Conservation (phyloP, 352 stramenopile genomes). For the Phytopythium boreale region DNA sequence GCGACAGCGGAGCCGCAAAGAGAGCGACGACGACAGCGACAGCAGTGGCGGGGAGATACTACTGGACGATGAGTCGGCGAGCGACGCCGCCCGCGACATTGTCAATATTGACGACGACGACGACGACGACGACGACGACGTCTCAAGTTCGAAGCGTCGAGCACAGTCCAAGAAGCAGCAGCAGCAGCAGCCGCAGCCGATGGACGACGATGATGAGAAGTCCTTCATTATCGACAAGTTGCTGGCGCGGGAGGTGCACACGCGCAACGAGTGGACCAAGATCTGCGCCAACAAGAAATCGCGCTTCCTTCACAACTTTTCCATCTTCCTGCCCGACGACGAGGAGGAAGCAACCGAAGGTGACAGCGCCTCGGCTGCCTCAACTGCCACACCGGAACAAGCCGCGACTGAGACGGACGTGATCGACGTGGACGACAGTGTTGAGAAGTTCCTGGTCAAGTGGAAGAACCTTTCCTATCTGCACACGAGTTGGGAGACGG, state of each 20-base stretch:
- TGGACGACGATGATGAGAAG: conserved; percentile 10
- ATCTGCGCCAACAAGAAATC: conserved; percentile 73
- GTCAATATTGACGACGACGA: conserved; percentile 19
- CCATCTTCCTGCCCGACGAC: conserved; percentile 74
- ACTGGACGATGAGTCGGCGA: conserved; percentile 22
- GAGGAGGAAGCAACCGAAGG: conserved; percentile 18
- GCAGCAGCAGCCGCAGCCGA: conserved; percentile 1
- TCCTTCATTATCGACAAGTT: conserved; percentile 82
- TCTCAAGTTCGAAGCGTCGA: conserved; percentile 17
- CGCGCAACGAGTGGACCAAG: conserved; percentile 73
- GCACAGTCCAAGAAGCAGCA: conserved; percentile 16
- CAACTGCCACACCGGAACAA: not conserved
- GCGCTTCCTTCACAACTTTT: conserved; percentile 73
- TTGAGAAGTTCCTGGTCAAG: conserved; percentile 89
- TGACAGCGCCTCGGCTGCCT: no score
- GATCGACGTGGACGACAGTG: conserved; percentile 37
- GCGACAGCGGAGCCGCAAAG: not conserved
- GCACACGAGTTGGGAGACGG: conserved; percentile 89
- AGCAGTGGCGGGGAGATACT: not conserved
- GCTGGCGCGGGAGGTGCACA: conserved; percentile 73
- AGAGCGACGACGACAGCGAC: not conserved
- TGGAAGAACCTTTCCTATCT: conserved; percentile 90
- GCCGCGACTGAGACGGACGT: conserved; percentile 10
- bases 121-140: conserved; percentile 32
- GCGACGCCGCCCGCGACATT: not conserved